Evolutionary conservation across 306 rosid species (phyloP).

Genomic region (Senna tora): DNA sequence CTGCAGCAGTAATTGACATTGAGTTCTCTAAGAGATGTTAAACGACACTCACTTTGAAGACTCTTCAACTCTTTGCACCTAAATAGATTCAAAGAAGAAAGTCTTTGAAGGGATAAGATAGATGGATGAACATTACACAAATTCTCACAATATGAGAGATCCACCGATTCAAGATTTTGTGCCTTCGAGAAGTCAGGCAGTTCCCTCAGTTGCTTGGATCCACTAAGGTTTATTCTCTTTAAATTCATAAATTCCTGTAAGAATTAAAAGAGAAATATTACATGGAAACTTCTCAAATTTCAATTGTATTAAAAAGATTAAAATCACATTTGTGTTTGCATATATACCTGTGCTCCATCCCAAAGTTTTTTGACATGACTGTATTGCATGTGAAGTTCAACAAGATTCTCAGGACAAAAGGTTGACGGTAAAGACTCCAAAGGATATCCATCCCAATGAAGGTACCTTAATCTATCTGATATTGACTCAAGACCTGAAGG

Average conservation of each 20-base stretch:
- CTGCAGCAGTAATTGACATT: background rate
- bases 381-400: background rate
- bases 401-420: background rate
- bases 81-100: background rate
- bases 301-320: background rate
- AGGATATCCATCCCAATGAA: constrained; percentile 18
- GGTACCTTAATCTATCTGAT: background rate
- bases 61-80: background rate
- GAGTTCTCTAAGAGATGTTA: background rate
- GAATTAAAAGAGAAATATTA: background rate
- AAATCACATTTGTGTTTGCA: background rate
- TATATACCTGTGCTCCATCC: constrained; percentile 21
- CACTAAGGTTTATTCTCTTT: background rate
- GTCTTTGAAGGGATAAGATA: background rate
- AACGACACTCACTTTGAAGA: constrained; percentile 1
- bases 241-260: background rate
- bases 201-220: background rate
- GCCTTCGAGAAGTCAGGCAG: constrained; percentile 10
- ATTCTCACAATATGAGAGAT: background rate
- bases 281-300: background rate
- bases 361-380: constrained; percentile 25
- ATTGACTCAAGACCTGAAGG: background rate
- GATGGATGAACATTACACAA: constrained; percentile 11
- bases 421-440: background rate
- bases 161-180: constrained; percentile 15